Conservation (phyloP, 495 filamentous ascomycete species). For the Tuber melanosporum region DNA sequence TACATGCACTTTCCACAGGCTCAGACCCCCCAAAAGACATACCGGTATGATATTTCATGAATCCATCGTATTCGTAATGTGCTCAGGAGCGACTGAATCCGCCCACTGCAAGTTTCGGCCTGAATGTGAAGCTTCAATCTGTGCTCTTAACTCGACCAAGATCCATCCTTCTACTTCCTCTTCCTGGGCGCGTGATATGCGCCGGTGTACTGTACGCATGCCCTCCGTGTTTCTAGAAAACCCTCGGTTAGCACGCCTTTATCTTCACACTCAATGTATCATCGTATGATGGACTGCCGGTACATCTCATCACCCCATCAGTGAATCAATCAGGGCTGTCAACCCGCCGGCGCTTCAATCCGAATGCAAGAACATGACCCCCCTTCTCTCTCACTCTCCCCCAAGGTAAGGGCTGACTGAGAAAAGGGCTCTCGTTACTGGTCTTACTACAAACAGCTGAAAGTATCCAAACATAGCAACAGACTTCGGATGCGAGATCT, state of each 20-base stretch:
- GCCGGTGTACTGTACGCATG: not conserved
- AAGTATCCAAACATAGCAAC: conserved; percentile 1
- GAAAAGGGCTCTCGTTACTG: not conserved
- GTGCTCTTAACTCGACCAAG: not conserved
- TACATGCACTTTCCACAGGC: not conserved
- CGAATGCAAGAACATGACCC: not conserved
- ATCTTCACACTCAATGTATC: not conserved
- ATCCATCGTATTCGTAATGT: not conserved
- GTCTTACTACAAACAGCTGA: not conserved
- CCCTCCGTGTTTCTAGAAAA: conserved; percentile 3
- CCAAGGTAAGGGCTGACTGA: not conserved
- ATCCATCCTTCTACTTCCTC: not conserved
- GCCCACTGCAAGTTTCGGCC: not conserved
- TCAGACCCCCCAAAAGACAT: not conserved
- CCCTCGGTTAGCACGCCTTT: not conserved
- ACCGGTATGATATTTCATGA: not conserved
- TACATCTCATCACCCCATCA: conserved; percentile 1
- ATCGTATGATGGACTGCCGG: not conserved
- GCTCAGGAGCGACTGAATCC: not conserved
- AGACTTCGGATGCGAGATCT: conserved; percentile 2
- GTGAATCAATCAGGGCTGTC: not conserved
- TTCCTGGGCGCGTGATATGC: not conserved
- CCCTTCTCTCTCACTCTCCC: not conserved
- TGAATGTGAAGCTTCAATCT: not conserved
- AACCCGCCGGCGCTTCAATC: not conserved